Evolutionary conservation across 2,329 filamentous ascomycete genomes (phyloP).

Genomic region (Paraphoma sp.): DNA sequence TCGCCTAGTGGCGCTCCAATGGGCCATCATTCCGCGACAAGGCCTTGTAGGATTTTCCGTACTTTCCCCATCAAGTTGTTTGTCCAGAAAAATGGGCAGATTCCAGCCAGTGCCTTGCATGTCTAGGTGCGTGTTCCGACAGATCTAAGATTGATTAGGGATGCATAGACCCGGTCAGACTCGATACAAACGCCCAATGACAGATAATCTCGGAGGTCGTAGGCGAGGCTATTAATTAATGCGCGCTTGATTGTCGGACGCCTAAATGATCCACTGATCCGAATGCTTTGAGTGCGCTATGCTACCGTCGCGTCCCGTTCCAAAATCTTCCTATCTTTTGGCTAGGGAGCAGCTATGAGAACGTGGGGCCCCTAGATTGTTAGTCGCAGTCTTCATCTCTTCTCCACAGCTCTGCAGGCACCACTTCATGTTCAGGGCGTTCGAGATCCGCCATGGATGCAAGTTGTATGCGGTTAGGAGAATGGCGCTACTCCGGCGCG

Average conservation of each 20-base stretch:
- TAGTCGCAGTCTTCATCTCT: too few species aligned
- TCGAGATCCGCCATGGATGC: too few species aligned
- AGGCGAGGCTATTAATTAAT: background rate
- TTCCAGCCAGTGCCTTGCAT: background rate
- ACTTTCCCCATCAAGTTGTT: background rate
- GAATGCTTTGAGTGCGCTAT: background rate
- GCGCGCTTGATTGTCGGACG: background rate
- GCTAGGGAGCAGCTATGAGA: too few species aligned
- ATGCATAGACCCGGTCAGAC: slow-evolving; percentile 6
- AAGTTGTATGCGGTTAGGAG: too few species aligned
- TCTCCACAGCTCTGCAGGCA: too few species aligned
- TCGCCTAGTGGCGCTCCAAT: background rate
- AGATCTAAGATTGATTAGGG: background rate
- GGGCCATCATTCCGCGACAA: background rate
- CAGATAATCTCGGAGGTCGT: background rate
- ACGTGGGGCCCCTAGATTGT: too few species aligned
- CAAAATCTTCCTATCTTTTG: too few species aligned
- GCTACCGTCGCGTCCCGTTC: background rate
- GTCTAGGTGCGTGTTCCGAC: background rate
- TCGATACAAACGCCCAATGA: slow-evolving; percentile 2
- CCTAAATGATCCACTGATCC: background rate
- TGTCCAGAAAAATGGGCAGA: background rate
- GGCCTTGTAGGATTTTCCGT: background rate
- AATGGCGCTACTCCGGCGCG: too few species aligned
- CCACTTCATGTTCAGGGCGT: too few species aligned